Base-by-base conservation (phyloP, 306 rosid species). In the Ochetophila trinervis region DNA sequence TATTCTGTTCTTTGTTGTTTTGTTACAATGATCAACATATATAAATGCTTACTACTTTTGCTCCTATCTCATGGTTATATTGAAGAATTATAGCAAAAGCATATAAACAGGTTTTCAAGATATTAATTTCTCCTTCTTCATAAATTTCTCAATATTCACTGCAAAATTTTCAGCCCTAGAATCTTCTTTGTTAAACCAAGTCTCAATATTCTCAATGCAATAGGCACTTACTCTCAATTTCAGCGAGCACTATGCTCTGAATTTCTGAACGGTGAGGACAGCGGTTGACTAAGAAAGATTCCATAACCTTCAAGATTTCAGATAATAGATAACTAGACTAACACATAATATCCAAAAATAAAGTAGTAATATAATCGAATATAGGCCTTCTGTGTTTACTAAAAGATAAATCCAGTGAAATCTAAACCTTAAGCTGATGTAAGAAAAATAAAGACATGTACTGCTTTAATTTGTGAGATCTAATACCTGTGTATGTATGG, bases 261-360 rank as follows among this genome's bases (percentile, higher is more conserved):
- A 89, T 87, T 80, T 91, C 98, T n/a, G 98, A 80, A 66, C 95
- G 90, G 78, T 91, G 98, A 34, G 96, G 96, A 44, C 98, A 91
- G 57, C 88, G 89, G 60, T 85, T 85, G 54, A 85, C 81, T 48
- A 73, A 5, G 13, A 53, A 82, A 54, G 92, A 79, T 62, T 79
- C 60, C 73, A 69, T 60, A 70, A 85, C 60, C 98, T 91, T 74
- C 51, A 70, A 73, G 57, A 57, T 59, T 45, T 45, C 65, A 59
- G 51, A 71, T 45, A 37, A 66, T 53, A 66, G 54, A 40, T 7
- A 15, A 54, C 55, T n/a, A 56, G 12, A 71, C 22, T 49, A 78
- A 58, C 51, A 55, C 8, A 62, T 53, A 54, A 71, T 21, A 24
- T 48, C 35, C 35, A 32, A 27, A n/a, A 16, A 16, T 23, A 54